Evolutionary conservation across 1,139 yeast genomes (phyloP).

Genomic region (Geotrichum macrosporum): DNA sequence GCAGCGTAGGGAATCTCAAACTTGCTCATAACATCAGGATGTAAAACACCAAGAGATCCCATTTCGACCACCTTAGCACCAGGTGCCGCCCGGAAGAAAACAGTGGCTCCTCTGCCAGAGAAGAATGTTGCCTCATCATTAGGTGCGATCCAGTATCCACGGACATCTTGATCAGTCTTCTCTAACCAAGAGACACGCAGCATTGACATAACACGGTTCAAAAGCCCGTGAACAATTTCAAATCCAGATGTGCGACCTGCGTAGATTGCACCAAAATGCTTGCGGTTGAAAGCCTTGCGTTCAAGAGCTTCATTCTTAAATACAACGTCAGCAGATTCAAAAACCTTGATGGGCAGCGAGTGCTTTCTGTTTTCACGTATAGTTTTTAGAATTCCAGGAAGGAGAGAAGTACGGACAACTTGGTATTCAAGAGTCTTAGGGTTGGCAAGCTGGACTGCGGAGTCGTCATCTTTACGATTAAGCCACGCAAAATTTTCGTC

Average conservation of each 20-base stretch:
- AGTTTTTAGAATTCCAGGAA: slow-evolving; percentile 94
- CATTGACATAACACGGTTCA: slow-evolving; percentile 95
- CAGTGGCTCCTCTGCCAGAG: slow-evolving; percentile 96
- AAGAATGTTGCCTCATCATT: slow-evolving; percentile 60
- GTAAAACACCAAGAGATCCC: slow-evolving; percentile 90
- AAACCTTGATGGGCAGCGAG: slow-evolving; percentile 87
- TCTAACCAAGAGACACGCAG: slow-evolving; percentile 79
- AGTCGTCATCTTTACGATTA: slow-evolving; percentile 67
- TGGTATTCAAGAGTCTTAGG: slow-evolving; percentile 97
- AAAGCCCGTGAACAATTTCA: slow-evolving; percentile 87
- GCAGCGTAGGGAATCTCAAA: slow-evolving; percentile 89
- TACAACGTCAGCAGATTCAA: slow-evolving; percentile 93
- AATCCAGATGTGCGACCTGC: slow-evolving; percentile 96
- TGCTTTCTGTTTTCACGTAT: slow-evolving; percentile 95
- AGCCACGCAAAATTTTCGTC: slow-evolving; percentile 92
- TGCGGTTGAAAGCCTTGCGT: slow-evolving; percentile 86
- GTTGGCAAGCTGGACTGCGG: slow-evolving; percentile 86
- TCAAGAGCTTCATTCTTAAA: slow-evolving; percentile 75
- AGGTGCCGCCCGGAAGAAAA: slow-evolving; percentile 61
- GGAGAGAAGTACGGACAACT: slow-evolving; percentile 90
- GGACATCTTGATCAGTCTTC: slow-evolving; percentile 43
- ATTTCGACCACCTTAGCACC: slow-evolving; percentile 43
- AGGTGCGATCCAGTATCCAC: slow-evolving; percentile 56
- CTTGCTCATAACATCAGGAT: slow-evolving; percentile 82
- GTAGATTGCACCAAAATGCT: slow-evolving; percentile 90